phyloP scores from a whole-genome alignment of 2,329 filamentous ascomycete genomes.

The Fusarium succisae region DNA sequence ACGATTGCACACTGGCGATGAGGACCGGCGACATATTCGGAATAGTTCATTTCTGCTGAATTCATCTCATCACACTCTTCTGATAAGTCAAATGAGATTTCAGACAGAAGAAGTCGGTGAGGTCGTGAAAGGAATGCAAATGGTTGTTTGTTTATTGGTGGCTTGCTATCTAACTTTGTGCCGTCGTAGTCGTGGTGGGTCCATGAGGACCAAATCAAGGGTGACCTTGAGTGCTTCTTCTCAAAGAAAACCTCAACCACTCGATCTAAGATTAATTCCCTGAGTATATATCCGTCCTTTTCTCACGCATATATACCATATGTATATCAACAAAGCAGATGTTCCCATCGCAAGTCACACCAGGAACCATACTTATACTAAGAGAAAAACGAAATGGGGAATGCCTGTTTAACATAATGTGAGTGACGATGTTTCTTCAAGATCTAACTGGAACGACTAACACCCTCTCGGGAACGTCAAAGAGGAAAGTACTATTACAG shows the following conservation, averaged over 20 bases:
- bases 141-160: not conserved
- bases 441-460: rapidly evolving
- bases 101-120: not conserved
- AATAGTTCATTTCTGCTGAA: not conserved
- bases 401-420: not conserved
- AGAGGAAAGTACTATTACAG: not conserved
- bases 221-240: not conserved
- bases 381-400: not conserved
- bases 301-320: too few species aligned
- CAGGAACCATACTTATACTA: not conserved
- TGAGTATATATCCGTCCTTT: not conserved
- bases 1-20: not conserved
- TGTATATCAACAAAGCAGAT: rapidly evolving
- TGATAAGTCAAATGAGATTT: too few species aligned
- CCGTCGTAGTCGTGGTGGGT: not conserved
- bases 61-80: not conserved
- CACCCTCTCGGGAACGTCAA: not conserved
- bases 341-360: not conserved
- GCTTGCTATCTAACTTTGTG: not conserved
- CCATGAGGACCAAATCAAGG: not conserved
- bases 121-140: not conserved
- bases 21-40: not conserved
- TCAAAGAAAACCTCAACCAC: too few species aligned
- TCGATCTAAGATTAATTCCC: too few species aligned
- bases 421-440: too few species aligned